These are phyloP conservation scores for Linderina pennispora DNA, from an alignment of 192 early-diverging fungal species.

Conservation along the genomic window DNA sequence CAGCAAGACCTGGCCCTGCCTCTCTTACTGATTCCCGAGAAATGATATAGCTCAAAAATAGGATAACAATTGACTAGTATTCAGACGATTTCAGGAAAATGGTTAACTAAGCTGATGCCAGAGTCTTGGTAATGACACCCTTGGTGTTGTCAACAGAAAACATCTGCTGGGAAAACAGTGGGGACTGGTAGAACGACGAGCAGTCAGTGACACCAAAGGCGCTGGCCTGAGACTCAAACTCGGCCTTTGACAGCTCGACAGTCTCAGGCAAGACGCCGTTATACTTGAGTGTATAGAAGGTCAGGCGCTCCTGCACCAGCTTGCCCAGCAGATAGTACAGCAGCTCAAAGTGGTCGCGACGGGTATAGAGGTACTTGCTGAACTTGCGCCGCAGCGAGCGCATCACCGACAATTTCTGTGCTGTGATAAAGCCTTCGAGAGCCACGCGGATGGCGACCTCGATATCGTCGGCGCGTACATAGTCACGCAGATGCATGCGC, in stretches of 20 bases:
- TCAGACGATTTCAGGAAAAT: neutral
- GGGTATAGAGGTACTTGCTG: slow-evolving; percentile 72
- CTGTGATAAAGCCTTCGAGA: slow-evolving; percentile 82
- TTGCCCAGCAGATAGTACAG: slow-evolving; percentile 69
- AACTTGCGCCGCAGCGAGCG: slow-evolving; percentile 75
- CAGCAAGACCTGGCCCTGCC: too few relatives aligned
- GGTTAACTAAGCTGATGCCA: slow-evolving; percentile 2
- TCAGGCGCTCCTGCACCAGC: slow-evolving; percentile 68
- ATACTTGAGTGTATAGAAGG: slow-evolving; percentile 61
- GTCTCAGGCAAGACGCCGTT: slow-evolving; percentile 49
- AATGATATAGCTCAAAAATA: too few relatives aligned
- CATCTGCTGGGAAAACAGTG: slow-evolving; percentile 44
- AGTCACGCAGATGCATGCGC: slow-evolving; percentile 91
- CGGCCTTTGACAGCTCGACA: slow-evolving; percentile 52
- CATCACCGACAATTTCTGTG: slow-evolving; percentile 93
- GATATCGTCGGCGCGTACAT: slow-evolving; percentile 85
- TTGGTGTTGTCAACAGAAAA: slow-evolving; percentile 22
- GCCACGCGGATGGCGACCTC: slow-evolving; percentile 89
- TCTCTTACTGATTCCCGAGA: too few relatives aligned
- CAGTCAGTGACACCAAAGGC: slow-evolving; percentile 56
- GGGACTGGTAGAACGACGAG: slow-evolving; percentile 48
- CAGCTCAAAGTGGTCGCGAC: slow-evolving; percentile 77
- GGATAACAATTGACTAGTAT: neutral
- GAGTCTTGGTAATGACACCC: slow-evolving; percentile 33
- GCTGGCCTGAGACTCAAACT: slow-evolving; percentile 54